A percentile compares a stretch with the other conserved stretches of the same genome.
Conservation (phyloP, 805 yeast species). For the Tanozyma kutaoensis region DNA sequence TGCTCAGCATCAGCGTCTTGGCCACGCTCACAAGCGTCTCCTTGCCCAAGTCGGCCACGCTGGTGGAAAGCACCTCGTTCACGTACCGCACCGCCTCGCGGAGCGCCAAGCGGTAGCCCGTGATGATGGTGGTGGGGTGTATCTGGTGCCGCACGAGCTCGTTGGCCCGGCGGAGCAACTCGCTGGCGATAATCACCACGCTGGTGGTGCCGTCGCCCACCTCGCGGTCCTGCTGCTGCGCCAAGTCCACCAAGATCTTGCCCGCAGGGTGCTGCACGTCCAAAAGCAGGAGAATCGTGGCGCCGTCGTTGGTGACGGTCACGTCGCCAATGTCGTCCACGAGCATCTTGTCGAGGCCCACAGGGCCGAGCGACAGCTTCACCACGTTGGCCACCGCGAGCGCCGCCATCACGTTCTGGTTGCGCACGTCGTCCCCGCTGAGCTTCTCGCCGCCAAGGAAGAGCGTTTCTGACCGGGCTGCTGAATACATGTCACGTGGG, state of each 20-base stretch:
- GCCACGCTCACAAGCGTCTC: constrained; percentile 85
- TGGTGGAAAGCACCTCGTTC: constrained; percentile 68
- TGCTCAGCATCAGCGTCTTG: constrained; percentile 92
- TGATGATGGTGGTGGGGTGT: constrained; percentile 96
- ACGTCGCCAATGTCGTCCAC: constrained; percentile 99
- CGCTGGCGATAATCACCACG: constrained; percentile 92
- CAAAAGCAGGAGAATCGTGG: constrained; percentile 77
- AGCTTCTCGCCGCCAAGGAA: constrained; percentile 93
- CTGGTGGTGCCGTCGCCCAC: constrained; percentile 98
- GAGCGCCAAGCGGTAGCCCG: constrained; percentile 89
- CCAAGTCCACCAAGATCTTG: constrained; percentile 88
- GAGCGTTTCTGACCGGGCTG: constrained; percentile 83
- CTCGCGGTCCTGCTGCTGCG: constrained; percentile 97
- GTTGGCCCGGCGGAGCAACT: constrained; percentile 81
- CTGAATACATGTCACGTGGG: constrained; percentile 41
- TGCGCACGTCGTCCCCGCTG: constrained; percentile 92
- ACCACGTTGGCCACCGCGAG: constrained; percentile 74
- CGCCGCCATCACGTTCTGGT: constrained; percentile 93
- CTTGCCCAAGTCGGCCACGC: constrained; percentile 70
- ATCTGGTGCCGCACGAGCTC: constrained; percentile 86
- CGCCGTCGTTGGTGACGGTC: constrained; percentile 97
- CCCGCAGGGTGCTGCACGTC: constrained; percentile 99
- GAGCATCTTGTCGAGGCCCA: constrained; percentile 94
- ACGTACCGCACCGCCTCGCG: constrained; percentile 84
- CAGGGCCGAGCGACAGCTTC: constrained; percentile 93